Percentiles rank a stretch among this genome's conserved stretches.
These are phyloP conservation scores for Tanozyma kutaoensis DNA, from an alignment of 805 yeast species.

Conservation along the genomic window DNA sequence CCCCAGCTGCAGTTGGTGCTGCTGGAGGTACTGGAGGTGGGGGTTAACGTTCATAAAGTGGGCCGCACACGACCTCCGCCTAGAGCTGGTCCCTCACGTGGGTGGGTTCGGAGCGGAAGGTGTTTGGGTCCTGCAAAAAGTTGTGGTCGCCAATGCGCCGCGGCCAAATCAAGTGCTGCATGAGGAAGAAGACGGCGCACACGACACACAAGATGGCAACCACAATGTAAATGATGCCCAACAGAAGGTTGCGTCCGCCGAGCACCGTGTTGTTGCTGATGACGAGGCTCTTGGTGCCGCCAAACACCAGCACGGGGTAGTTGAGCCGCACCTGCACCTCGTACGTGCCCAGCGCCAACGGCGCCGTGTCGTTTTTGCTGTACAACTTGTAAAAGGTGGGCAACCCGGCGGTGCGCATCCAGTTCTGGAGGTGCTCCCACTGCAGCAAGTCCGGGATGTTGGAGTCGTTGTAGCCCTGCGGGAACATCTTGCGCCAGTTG, in stretches of 20 bases:
- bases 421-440: conserved; percentile 83
- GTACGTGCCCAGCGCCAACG: conserved; percentile 56
- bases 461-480: conserved; percentile 77
- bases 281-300: conserved; percentile 80
- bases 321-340: conserved; percentile 54
- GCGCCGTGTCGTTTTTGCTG: conserved; percentile 48
- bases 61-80: not conserved
- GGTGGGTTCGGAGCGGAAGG: conserved; percentile 7
- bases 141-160: conserved; percentile 74
- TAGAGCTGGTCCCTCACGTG: conserved; percentile 10
- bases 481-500: conserved; percentile 69
- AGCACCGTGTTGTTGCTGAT: conserved; percentile 70
- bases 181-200: conserved; percentile 61
- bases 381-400: conserved; percentile 82
- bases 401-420: conserved; percentile 97
- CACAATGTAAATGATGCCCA: conserved; percentile 76
- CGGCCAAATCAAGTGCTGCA: conserved; percentile 78
- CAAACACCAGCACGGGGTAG: conserved; percentile 71
- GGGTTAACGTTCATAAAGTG: conserved; percentile 25
- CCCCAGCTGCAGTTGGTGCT: conserved; percentile 14
- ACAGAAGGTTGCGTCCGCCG: conserved; percentile 78
- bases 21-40: conserved; percentile 29
- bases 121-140: conserved; percentile 21
- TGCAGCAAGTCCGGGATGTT: conserved; percentile 64
- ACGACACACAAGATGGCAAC: conserved; percentile 69